Conservation (phyloP, 2,329 filamentous ascomycete species). For the Aspergillus vadensis region DNA sequence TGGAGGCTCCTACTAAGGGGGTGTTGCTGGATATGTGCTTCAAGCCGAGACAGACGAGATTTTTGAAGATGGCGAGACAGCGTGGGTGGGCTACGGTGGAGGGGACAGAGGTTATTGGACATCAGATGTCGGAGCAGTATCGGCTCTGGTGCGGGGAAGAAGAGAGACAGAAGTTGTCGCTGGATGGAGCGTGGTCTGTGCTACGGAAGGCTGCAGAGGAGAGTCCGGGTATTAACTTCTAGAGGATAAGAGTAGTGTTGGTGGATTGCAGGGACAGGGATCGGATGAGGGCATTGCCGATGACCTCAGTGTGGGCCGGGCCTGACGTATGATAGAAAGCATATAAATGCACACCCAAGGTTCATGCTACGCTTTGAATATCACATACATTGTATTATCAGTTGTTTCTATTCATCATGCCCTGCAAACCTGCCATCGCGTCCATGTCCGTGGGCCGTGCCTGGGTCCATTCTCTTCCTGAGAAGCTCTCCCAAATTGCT, state of each 20-base stretch:
- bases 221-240: constrained; percentile 38
- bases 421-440: constrained; percentile 60
- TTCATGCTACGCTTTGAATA: too few relatives aligned
- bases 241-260: neutral
- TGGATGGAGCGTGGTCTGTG: constrained; percentile 35
- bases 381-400: neutral
- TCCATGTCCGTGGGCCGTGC: constrained; percentile 74
- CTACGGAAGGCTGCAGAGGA: constrained; percentile 36
- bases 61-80: constrained; percentile 36
- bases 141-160: constrained; percentile 40
- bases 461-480: constrained; percentile 65
- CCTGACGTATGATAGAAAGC: neutral
- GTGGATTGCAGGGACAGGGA: too few relatives aligned
- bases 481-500: constrained; percentile 68
- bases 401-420: neutral
- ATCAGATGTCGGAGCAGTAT: constrained; percentile 47
- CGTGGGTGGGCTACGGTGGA: constrained; percentile 43
- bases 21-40: constrained; percentile 49
- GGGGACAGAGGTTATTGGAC: constrained; percentile 46
- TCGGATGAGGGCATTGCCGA: constrained; percentile 1
- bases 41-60: constrained; percentile 44
- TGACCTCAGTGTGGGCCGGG: neutral
- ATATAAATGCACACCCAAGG: too few relatives aligned
- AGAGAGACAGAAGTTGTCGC: constrained; percentile 25
- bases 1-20: constrained; percentile 31